Evolutionary conservation across 495 filamentous ascomycete genomes (phyloP).

Genomic region (Daldinia bambusicola): DNA sequence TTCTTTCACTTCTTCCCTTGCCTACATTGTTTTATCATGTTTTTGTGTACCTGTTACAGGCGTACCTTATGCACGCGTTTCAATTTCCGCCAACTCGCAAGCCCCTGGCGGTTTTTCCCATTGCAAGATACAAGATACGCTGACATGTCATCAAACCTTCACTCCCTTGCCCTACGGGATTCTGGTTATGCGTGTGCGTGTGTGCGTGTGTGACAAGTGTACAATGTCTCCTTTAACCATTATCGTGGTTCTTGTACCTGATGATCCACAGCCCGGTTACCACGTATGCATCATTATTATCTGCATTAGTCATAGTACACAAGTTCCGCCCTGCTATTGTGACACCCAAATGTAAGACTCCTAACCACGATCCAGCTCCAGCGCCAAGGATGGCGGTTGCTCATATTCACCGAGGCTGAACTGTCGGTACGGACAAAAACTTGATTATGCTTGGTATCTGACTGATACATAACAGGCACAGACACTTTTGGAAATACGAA

Average conservation of each 20-base stretch:
- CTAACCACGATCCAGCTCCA: constrained; percentile 10
- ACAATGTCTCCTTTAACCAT: constrained; percentile 35
- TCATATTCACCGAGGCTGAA: constrained; percentile 30
- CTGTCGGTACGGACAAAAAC: constrained; percentile 27
- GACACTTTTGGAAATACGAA: constrained; percentile 16
- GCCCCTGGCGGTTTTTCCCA: constrained; percentile 12
- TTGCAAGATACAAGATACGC: constrained; percentile 41
- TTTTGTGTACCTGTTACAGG: constrained; percentile 9
- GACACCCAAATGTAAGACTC: constrained; percentile 20
- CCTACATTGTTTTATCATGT: background rate
- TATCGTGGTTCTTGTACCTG: constrained; percentile 47
- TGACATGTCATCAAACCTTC: constrained; percentile 33
- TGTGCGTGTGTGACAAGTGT: constrained; percentile 6
- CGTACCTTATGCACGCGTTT: constrained; percentile 23
- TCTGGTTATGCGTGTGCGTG: constrained; percentile 25
- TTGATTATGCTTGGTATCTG: constrained; percentile 7
- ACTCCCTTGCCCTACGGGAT: constrained; percentile 38
- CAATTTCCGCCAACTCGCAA: constrained; percentile 23
- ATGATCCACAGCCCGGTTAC: constrained; percentile 43
- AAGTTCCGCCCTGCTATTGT: constrained; percentile 38
- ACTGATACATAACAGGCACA: background rate
- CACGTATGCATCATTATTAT: constrained; percentile 43
- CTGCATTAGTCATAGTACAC: constrained; percentile 41
- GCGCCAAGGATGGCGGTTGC: constrained; percentile 5
- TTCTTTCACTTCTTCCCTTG: constrained; percentile 22